These are phyloP conservation scores for Aspergillus clavatus DNA, from an alignment of 2,329 filamentous ascomycete genomes.

Conservation along the genomic window DNA sequence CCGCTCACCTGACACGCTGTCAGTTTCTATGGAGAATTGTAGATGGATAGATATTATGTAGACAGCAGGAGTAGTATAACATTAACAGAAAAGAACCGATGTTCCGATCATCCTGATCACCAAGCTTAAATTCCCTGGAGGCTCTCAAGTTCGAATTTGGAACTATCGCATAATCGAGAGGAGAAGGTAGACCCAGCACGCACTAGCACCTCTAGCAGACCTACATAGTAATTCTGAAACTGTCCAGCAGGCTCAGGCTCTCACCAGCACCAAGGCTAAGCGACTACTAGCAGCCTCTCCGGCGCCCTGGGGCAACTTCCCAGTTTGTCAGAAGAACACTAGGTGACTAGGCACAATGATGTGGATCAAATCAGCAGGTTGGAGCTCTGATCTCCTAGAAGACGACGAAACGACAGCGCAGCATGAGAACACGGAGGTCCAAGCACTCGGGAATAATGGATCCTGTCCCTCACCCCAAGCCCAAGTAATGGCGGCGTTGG, in stretches of 20 bases:
- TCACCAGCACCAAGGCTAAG: too few species aligned
- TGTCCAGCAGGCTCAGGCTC: too few species aligned
- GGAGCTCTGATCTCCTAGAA: too few species aligned
- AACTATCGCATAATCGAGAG: too few species aligned
- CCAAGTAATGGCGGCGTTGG: slow-evolving; percentile 4
- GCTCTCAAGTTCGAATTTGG: too few species aligned
- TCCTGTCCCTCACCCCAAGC: too few species aligned
- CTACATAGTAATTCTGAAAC: too few species aligned
- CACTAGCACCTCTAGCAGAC: neutral
- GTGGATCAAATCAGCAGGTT: neutral
- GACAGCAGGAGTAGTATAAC: too few species aligned
- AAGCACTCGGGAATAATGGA: slow-evolving; percentile 19
- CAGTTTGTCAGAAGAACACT: neutral
- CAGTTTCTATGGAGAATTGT: too few species aligned
- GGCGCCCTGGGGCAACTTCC: neutral
- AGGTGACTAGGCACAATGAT: neutral
- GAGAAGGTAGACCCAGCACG: neutral
- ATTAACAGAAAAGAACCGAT: too few species aligned
- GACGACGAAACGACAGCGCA: too few species aligned
- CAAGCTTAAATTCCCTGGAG: neutral
- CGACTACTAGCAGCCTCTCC: neutral
- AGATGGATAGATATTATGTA: too few species aligned
- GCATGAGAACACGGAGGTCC: slow-evolving; percentile 13
- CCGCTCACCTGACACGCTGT: neutral
- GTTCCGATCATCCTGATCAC: neutral